phyloP scores from a whole-genome alignment of 2,329 filamentous ascomycete genomes.

The Xylaria multiplex region DNA sequence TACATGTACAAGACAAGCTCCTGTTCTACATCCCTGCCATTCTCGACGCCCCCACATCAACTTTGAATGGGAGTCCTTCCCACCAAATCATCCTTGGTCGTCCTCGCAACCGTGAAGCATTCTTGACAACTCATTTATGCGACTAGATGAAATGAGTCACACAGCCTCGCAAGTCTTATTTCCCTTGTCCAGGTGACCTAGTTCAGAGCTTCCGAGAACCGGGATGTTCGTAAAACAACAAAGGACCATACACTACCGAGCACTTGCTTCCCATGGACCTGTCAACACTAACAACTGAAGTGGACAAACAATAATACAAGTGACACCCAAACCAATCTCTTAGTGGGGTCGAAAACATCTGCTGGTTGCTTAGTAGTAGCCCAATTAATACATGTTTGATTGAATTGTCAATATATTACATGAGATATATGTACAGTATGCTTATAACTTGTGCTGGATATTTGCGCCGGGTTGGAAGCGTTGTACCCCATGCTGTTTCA shows the following conservation, averaged over 20 bases:
- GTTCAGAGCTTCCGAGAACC: neutral
- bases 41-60: slow-evolving; percentile 4
- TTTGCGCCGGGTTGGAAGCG: slow-evolving; percentile 61
- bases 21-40: neutral
- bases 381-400: slow-evolving; percentile 1
- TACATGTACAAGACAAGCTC: neutral
- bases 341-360: neutral
- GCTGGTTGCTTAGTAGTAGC: neutral
- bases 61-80: slow-evolving; percentile 13
- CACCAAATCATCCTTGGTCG: slow-evolving; percentile 35
- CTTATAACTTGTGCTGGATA: slow-evolving; percentile 61
- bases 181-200: slow-evolving; percentile 44
- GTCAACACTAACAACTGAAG: neutral
- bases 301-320: neutral
- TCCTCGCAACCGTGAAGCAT: slow-evolving; percentile 43
- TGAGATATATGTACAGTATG: slow-evolving; percentile 10
- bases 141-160: slow-evolving; percentile 47
- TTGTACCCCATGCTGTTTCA: slow-evolving; percentile 65
- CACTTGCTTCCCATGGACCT: neutral
- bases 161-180: slow-evolving; percentile 21
- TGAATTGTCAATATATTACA: slow-evolving; percentile 23
- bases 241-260: no score
- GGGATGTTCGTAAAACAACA: slow-evolving; percentile 4
- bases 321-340: neutral
- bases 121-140: slow-evolving; percentile 44